phyloP scores from a whole-genome alignment of 78 protist species.

The Dictyostelium discoideum region dicty_2.7 NC_007090.3:4349501-4350000 shows the following conservation, averaged over 20 bases:
- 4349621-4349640: not conserved
- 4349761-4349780: not conserved
- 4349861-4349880: conserved; percentile 46
- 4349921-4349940: not conserved
- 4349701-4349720: not conserved
- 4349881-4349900: not conserved
- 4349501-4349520: not conserved
- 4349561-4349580: not conserved
- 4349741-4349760: not conserved
- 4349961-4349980: not conserved
- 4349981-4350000: not conserved
- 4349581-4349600: not conserved
- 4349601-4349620: not conserved
- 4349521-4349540: not conserved
- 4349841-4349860: not conserved
- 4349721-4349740: no score
- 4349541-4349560: not conserved
- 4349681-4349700: not conserved
- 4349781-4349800: not conserved
- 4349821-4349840: not conserved
- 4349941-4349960: not conserved
- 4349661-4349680: not conserved
- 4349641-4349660: not conserved
- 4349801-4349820: not conserved
- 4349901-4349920: not conserved